Evolutionary conservation across 495 filamentous ascomycete species (phyloP).

Genomic region (Podospora comata): DNA sequence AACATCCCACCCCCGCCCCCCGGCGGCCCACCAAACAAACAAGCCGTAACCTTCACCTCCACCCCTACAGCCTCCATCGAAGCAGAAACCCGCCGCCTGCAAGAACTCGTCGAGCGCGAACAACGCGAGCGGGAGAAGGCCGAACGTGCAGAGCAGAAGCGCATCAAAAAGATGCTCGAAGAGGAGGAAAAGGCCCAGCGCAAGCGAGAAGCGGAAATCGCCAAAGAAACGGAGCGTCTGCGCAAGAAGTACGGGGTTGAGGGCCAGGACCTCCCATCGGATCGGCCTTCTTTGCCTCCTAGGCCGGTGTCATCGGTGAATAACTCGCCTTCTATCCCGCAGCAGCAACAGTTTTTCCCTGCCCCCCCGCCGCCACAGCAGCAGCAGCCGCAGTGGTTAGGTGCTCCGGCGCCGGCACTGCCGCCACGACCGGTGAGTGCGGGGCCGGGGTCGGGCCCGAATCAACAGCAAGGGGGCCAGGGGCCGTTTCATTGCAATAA

Average conservation of each 20-base stretch:
- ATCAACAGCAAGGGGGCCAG: not conserved
- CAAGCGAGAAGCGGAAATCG: constrained; percentile 67
- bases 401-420: constrained; percentile 25
- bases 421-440: constrained; percentile 44
- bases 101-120: constrained; percentile 51
- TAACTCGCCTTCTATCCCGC: not conserved
- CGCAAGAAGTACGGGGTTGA: constrained; percentile 65
- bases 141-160: constrained; percentile 61
- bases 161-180: constrained; percentile 72
- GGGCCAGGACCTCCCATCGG: constrained; percentile 40
- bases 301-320: constrained; percentile 12
- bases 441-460: constrained; percentile 28
- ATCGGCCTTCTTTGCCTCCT: constrained; percentile 24
- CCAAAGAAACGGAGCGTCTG: constrained; percentile 81
- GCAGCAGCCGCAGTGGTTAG: constrained; percentile 10
- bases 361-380: constrained; percentile 11
- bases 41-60: constrained; percentile 36
- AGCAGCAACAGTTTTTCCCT: constrained; percentile 5
- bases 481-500: constrained; percentile 28
- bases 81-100: constrained; percentile 59
- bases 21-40: not conserved
- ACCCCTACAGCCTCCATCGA: constrained; percentile 59
- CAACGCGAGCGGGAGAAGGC: constrained; percentile 52
- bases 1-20: constrained; percentile 30
- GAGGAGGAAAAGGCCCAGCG: constrained; percentile 68